These are phyloP conservation scores for Maudiozyma turicensis DNA, from an alignment of 805 yeast genomes.

Conservation along the genomic window DNA sequence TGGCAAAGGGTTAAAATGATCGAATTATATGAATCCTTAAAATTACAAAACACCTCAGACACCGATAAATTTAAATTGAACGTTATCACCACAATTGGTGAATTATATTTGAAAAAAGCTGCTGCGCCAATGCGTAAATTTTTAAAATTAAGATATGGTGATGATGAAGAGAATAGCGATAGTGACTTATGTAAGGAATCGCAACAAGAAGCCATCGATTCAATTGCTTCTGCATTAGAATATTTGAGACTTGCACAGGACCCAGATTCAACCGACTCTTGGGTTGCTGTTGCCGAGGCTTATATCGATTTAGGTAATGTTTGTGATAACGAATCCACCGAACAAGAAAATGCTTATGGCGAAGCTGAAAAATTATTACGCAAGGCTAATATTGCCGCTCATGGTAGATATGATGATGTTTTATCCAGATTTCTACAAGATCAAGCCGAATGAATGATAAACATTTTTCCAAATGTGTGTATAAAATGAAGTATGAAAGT, in stretches of 20 bases:
- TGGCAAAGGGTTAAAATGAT: slow-evolving; percentile 35
- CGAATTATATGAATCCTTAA: slow-evolving; percentile 11
- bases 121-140: slow-evolving; percentile 49
- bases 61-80: neutral
- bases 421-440: slow-evolving; percentile 17
- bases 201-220: slow-evolving; percentile 38
- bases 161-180: slow-evolving; percentile 28
- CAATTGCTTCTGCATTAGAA: slow-evolving; percentile 44
- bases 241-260: slow-evolving; percentile 52
- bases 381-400: slow-evolving; percentile 71
- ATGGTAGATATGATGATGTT: slow-evolving; percentile 61
- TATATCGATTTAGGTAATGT: slow-evolving; percentile 70
- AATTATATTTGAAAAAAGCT: slow-evolving; percentile 52
- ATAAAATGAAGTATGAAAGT: too few relatives aligned
- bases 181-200: slow-evolving; percentile 30
- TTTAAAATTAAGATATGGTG: slow-evolving; percentile 50
- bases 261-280: slow-evolving; percentile 65
- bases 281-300: slow-evolving; percentile 84
- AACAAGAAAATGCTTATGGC: slow-evolving; percentile 56
- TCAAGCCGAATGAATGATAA: neutral
- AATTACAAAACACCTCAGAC: neutral
- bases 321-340: slow-evolving; percentile 50
- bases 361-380: slow-evolving; percentile 60
- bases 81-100: slow-evolving; percentile 48
- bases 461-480: too few relatives aligned